These are phyloP conservation scores for Amphibolis antarctica DNA, from an alignment of 106 monocot species.

Conservation along the genomic window DNA sequence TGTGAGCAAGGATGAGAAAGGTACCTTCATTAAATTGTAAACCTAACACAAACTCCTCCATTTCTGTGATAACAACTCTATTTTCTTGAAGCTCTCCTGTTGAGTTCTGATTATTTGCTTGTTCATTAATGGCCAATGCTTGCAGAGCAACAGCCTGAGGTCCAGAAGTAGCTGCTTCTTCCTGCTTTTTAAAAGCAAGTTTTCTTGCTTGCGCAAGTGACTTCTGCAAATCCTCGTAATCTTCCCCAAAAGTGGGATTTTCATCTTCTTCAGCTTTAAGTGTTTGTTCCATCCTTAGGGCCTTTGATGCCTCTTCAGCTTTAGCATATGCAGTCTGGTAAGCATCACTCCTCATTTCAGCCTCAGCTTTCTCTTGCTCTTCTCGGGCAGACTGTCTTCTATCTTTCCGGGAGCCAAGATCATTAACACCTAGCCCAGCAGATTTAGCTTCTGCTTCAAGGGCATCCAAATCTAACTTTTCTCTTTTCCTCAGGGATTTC, in stretches of 20 bases:
- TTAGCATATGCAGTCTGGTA: slow-evolving; percentile 76
- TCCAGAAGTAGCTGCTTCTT: slow-evolving; percentile 40
- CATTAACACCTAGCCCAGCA: slow-evolving; percentile 54
- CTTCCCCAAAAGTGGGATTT: slow-evolving; percentile 75
- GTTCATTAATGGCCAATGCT: slow-evolving; percentile 34
- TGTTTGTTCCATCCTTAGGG: slow-evolving; percentile 39
- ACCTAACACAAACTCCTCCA: slow-evolving; percentile 96
- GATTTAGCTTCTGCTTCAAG: slow-evolving; percentile 81
- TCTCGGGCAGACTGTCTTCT: slow-evolving; percentile 32
- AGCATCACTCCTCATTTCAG: slow-evolving; percentile 52
- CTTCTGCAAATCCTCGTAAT: slow-evolving; percentile 88
- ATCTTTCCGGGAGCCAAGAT: slow-evolving; percentile 82
- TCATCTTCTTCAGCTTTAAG: slow-evolving; percentile 34
- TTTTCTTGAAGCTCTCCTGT: slow-evolving; percentile 37
- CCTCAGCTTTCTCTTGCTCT: slow-evolving; percentile 47
- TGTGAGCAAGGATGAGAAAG: neutral
- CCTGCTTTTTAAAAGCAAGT: slow-evolving; percentile 49
- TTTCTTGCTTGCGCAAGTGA: slow-evolving; percentile 86
- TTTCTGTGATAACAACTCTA: slow-evolving; percentile 87
- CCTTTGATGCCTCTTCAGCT: slow-evolving; percentile 77
- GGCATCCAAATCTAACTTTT: slow-evolving; percentile 81
- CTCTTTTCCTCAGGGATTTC: slow-evolving; percentile 87
- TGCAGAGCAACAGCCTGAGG: slow-evolving; percentile 47
- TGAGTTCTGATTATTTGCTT: slow-evolving; percentile 18
- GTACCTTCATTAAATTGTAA: slow-evolving; percentile 88